These are phyloP conservation scores for Malus fusca DNA, from an alignment of 306 rosid species.

Conservation along the genomic window DNA sequence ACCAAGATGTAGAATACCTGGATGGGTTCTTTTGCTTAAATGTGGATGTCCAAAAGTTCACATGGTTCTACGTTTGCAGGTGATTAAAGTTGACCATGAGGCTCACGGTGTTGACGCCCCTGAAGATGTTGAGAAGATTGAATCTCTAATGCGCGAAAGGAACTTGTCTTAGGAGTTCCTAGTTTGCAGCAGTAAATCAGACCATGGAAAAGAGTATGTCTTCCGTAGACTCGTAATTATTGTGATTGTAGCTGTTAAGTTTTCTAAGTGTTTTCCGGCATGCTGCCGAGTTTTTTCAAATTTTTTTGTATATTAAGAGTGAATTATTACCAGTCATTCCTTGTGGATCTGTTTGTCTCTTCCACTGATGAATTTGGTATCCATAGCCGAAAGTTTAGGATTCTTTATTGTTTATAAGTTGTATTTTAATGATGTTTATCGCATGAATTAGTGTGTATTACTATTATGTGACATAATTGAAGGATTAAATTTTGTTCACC, in stretches of 20 bases:
- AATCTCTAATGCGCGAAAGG: slow-evolving; percentile 63
- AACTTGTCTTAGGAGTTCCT: slow-evolving; percentile 38
- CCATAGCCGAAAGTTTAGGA: neutral
- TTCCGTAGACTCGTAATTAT: neutral
- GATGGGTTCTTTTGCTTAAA: neutral
- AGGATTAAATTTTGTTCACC: neutral
- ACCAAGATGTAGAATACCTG: neutral
- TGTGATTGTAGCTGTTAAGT: neutral
- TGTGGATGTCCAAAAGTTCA: neutral
- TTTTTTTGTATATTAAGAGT: neutral
- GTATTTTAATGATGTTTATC: neutral
- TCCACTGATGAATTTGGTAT: neutral
- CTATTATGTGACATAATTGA: too few species aligned
- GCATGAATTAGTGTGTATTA: too few species aligned
- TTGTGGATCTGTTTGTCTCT: neutral
- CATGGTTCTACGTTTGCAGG: slow-evolving; percentile 32
- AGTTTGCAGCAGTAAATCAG: slow-evolving; percentile 6
- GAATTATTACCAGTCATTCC: neutral
- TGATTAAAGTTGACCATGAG: slow-evolving; percentile 85
- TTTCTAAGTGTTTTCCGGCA: neutral
- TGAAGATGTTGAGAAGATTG: slow-evolving; percentile 82
- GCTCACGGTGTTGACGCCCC: slow-evolving; percentile 94
- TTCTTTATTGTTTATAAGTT: neutral
- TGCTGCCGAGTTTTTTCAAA: neutral
- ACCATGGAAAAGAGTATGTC: neutral